Evolutionary conservation across 2,329 filamentous ascomycete species (phyloP).

Genomic region (Hirsutella minnesotensis): DNA sequence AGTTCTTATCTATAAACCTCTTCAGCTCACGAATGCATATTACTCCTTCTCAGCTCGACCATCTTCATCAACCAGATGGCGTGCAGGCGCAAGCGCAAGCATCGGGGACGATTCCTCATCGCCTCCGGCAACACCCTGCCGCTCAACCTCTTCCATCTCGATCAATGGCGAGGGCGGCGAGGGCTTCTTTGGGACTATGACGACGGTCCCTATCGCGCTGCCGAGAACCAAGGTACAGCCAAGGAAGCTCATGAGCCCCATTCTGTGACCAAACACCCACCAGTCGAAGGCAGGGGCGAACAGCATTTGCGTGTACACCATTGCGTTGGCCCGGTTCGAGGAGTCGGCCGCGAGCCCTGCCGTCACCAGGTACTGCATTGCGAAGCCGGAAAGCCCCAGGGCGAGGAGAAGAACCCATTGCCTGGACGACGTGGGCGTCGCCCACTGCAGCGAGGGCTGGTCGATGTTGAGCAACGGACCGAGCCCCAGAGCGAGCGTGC

Average conservation of each 20-base stretch:
- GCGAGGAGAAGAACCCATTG: constrained; percentile 59
- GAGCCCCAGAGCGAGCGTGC: constrained; percentile 44
- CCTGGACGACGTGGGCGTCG: constrained; percentile 24
- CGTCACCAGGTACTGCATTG: constrained; percentile 80
- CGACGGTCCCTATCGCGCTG: constrained; percentile 38
- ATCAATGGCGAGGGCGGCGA: constrained; percentile 16
- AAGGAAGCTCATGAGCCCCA: constrained; percentile 35
- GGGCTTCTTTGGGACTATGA: constrained; percentile 28
- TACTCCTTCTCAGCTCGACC: not conserved
- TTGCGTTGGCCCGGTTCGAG: constrained; percentile 42
- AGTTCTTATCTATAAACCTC: no score
- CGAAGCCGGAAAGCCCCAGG: constrained; percentile 63
- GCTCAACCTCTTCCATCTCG: constrained; percentile 22
- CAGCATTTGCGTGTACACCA: constrained; percentile 47
- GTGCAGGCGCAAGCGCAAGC: constrained; percentile 22
- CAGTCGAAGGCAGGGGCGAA: constrained; percentile 41
- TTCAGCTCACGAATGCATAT: no score
- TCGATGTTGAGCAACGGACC: constrained; percentile 30
- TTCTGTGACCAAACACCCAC: constrained; percentile 38
- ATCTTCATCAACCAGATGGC: not conserved
- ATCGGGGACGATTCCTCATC: constrained; percentile 28
- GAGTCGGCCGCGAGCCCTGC: constrained; percentile 63
- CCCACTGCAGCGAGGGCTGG: constrained; percentile 34
- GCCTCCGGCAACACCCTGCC: constrained; percentile 14
- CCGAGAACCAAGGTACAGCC: constrained; percentile 42